Base-by-base conservation (phyloP, 2,329 filamentous ascomycete genomes). In the Teratosphaeria viscida region DNA sequence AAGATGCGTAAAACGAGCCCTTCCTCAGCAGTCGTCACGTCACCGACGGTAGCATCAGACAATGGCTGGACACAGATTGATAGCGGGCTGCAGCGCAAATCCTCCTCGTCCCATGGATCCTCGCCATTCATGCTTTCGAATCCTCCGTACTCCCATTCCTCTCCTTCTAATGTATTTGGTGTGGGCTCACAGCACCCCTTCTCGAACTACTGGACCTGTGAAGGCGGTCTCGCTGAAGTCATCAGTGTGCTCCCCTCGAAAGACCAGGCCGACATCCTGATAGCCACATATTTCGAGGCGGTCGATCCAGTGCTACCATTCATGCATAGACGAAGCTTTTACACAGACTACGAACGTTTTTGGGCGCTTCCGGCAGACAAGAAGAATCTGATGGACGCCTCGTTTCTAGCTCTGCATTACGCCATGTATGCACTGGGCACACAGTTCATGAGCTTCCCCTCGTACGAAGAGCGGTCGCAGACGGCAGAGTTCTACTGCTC, bases 231-330 rank as follows among this genome's bases (percentile, higher is more conserved):
- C 19, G 79, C 83, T 8, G 89, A 92, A 73, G 87, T 91, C 6
- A 84, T 91, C 52, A 84, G 82, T 1, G 87, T 91, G 3, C 76
- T 92, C 12, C 89, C 89, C 0, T 86, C 86, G 60, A 91, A 89
- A 74, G 75, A 86, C 8, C 88, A 91, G 71, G 86, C 87, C 57
- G 87, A 92, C 65, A 85, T 89, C 47, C 76, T 92, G 19, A 75
- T 79, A 16, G 73, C 75, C 16, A 80, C 78, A 62, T 81, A 79
- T 65, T 81, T 81, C 61, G 78, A 81, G 68, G 73, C 73, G n/a
- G 87, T 92, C 55, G 89, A 92, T 68, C 87, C 88, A 0, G 84
- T 92, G 2, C 92, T 91, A 71, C 89, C 89, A 16, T 90, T 92
- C 82, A 80, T 92, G 19, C 85, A 92, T 67, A 81, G 85, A 10